phyloP scores from a whole-genome alignment of 768 basidiomycete genomes.

The Suillus plorans region DNA sequence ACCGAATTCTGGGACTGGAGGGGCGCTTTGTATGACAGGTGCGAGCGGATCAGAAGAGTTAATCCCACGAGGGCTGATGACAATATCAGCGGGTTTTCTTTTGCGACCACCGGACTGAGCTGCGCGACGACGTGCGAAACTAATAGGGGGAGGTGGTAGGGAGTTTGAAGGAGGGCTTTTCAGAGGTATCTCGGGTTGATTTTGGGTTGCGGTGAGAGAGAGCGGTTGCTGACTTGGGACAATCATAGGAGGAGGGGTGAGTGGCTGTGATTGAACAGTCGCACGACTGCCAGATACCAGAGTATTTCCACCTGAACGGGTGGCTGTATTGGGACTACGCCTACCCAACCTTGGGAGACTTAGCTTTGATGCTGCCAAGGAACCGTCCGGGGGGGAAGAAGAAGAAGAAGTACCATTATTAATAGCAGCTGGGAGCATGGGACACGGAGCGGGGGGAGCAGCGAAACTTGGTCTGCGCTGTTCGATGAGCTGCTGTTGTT shows the following conservation, averaged over 20 bases:
- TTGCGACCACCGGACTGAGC: slow-evolving; percentile 57
- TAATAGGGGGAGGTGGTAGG: slow-evolving; percentile 69
- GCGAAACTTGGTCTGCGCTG: slow-evolving; percentile 64
- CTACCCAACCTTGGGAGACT: slow-evolving; percentile 30
- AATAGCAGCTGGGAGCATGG: slow-evolving; percentile 31
- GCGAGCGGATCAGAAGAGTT: slow-evolving; percentile 52
- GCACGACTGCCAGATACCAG: slow-evolving; percentile 24
- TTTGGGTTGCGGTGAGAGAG: slow-evolving; percentile 16
- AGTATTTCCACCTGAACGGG: slow-evolving; percentile 27
- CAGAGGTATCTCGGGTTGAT: slow-evolving; percentile 24
- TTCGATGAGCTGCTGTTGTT: slow-evolving; percentile 75
- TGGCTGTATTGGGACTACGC: slow-evolving; percentile 37
- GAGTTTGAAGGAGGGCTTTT: slow-evolving; percentile 32
- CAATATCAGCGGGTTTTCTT: slow-evolving; percentile 77
- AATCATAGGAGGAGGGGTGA: slow-evolving; percentile 25
- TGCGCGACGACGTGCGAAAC: slow-evolving; percentile 74
- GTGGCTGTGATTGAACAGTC: slow-evolving; percentile 21
- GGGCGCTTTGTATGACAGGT: slow-evolving; percentile 76
- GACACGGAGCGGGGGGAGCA: slow-evolving; percentile 17
- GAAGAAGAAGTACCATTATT: slow-evolving; percentile 18
- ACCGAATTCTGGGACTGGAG: slow-evolving; percentile 51
- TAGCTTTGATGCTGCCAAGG: slow-evolving; percentile 28
- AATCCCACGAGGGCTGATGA: slow-evolving; percentile 69
- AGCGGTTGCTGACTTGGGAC: slow-evolving; percentile 23
- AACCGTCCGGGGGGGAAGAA: slow-evolving; percentile 24